Evolutionary conservation across 495 filamentous ascomycete genomes (phyloP).

Genomic region (Lepraria neglecta): DNA sequence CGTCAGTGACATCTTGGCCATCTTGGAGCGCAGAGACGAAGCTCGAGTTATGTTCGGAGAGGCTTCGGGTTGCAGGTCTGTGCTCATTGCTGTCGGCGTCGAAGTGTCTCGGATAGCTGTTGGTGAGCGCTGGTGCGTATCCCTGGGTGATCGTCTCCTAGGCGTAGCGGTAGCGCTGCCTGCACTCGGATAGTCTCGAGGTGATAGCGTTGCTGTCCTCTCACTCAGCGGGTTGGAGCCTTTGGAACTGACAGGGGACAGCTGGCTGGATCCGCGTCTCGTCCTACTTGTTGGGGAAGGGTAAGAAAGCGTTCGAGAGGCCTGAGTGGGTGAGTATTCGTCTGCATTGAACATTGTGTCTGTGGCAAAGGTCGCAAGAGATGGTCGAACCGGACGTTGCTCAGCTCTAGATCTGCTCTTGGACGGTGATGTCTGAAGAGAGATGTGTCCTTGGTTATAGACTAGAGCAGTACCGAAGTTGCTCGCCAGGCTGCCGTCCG

Average conservation of each 20-base stretch:
- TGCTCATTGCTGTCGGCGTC: neutral
- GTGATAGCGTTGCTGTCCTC: conserved; percentile 14
- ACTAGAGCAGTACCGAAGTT: neutral
- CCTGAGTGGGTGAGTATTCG: neutral
- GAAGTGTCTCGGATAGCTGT: neutral
- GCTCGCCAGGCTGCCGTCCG: conserved; percentile 5
- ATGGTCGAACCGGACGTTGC: conserved; percentile 2
- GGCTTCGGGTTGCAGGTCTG: neutral
- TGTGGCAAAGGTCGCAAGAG: conserved; percentile 14
- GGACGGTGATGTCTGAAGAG: neutral
- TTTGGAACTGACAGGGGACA: conserved; percentile 15
- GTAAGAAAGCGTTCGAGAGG: conserved; percentile 20
- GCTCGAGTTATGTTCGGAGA: conserved; percentile 2
- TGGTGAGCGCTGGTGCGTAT: conserved; percentile 8
- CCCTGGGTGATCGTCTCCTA: neutral
- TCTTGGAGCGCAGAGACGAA: conserved; percentile 12
- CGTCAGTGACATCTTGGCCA: conserved; percentile 9
- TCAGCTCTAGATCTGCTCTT: conserved; percentile 13
- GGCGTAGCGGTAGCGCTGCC: conserved; percentile 3
- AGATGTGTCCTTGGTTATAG: neutral
- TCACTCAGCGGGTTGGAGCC: conserved; percentile 20
- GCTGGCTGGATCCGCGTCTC: conserved; percentile 9
- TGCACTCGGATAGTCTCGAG: conserved; percentile 1
- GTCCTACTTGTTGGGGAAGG: conserved; percentile 20
- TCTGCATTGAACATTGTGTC: conserved; percentile 22